Base-by-base conservation (phyloP, 352 stramenopile species). In the Pythium insidiosum region DNA sequence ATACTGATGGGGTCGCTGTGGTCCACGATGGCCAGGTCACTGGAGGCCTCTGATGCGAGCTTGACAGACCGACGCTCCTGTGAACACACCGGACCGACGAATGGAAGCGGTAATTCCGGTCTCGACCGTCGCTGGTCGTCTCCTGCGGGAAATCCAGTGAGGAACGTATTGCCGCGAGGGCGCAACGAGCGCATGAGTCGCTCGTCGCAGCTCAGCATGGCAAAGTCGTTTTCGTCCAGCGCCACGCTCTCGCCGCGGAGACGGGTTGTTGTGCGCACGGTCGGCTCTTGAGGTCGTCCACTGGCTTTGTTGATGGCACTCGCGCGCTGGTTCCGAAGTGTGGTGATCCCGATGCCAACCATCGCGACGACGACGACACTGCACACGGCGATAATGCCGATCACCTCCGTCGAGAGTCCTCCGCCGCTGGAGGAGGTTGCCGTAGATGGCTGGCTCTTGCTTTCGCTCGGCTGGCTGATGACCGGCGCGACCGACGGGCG, bases 161-260 rank as follows among this genome's bases (percentile, higher is more conserved):
- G 50, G 38, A 75, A 86, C 10, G 71, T 80, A 46, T 68, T 83
- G 18, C 41, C 40, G 35, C 58, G 36, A 10, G 36, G 34, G 10
- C 40, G 43, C 31, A 61, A 48, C 45, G 63, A 70, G 37, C 57
- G 65, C 53, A 89, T 83, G 6, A 73, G 68, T 18, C 53, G 47
- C 56, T 89, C 76, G 38, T 83, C 46, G 43, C 83, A 72, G 38
- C 76, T 89, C 19, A 89, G 72, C 76, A 89, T 89, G 16, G 71
- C 76, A 51, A 89, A 89, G 42, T 85, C 68, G 45, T n/a, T n/a
- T n/a, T 89, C 68, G 23, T 78, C 76, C 7, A 79, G 58, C 10
- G 52, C 37, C 3, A 45, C 50, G 24, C 36, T 67, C 26, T 61
- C 56, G n/a, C 42, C 16, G 49, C 64, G 7, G 37, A 56, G 20